Conservation (phyloP, 768 basidiomycete species). For the Rhizopogon vesiculosus region DNA sequence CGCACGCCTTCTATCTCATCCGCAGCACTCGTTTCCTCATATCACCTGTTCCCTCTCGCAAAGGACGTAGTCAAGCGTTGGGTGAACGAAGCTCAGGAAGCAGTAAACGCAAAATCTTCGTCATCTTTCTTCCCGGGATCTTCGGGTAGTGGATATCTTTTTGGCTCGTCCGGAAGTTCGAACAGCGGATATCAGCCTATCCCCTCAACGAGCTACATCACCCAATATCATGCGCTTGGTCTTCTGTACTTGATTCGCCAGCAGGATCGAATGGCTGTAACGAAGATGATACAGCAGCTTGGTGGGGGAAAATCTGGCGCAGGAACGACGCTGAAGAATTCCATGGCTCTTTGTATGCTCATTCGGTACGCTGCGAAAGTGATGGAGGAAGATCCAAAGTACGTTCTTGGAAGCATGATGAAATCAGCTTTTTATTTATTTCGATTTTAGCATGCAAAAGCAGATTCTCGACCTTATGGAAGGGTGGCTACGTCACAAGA, state of each 20-base stretch:
- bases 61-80: conserved; percentile 97
- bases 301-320: conserved; percentile 84
- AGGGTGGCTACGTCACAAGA: conserved; percentile 95
- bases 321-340: conserved; percentile 84
- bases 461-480: conserved; percentile 94
- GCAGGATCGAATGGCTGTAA: conserved; percentile 98
- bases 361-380: conserved; percentile 98
- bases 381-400: conserved; percentile 99
- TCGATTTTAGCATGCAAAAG: conserved; percentile 66
- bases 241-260: conserved; percentile 92
- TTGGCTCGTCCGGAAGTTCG: conserved; percentile 49
- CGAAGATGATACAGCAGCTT: conserved; percentile 98
- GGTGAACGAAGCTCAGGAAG: conserved; percentile 99
- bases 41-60: conserved; percentile 90
- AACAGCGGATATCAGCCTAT: conserved; percentile 70
- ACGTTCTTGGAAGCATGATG: conserved; percentile 23
- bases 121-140: conserved; percentile 60
- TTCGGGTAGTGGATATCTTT: conserved; percentile 59
- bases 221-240: conserved; percentile 96
- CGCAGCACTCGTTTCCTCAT: conserved; percentile 93
- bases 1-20: conserved; percentile 93
- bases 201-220: conserved; percentile 86
- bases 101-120: conserved; percentile 83
- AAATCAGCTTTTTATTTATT: conserved; percentile 1
- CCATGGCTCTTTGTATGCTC: conserved; percentile 98